Evolutionary conservation across 2,329 filamentous ascomycete species (phyloP).

Genomic region (Cadophora gregata): DNA sequence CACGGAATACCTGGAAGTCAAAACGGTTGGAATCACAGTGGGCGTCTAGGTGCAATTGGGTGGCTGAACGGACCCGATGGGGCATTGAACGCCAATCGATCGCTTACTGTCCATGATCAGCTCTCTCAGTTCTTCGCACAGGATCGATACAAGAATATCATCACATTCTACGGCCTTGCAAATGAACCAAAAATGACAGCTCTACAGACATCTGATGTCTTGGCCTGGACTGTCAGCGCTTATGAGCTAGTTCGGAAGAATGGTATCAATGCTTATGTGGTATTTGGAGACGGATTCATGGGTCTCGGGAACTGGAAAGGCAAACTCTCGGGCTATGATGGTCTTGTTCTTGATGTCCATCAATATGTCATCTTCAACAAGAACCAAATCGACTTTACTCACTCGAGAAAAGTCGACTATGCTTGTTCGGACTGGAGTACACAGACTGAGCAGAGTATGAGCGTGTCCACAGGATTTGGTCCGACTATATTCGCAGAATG

Average conservation of each 20-base stretch:
- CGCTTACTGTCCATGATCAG: slow-evolving; percentile 84
- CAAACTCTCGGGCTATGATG: slow-evolving; percentile 71
- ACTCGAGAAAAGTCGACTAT: slow-evolving; percentile 83
- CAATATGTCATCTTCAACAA: slow-evolving; percentile 99
- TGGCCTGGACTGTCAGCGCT: slow-evolving; percentile 80
- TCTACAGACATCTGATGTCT: slow-evolving; percentile 68
- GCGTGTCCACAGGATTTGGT: slow-evolving; percentile 81
- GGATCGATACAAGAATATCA: slow-evolving; percentile 87
- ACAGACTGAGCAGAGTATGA: slow-evolving; percentile 75
- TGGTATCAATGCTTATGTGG: slow-evolving; percentile 73
- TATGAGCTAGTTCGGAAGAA: slow-evolving; percentile 77
- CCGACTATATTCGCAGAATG: slow-evolving; percentile 96
- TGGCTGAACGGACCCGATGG: slow-evolving; percentile 95
- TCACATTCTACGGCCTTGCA: slow-evolving; percentile 90
- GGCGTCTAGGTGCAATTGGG: slow-evolving; percentile 76
- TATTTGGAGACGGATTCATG: slow-evolving; percentile 95
- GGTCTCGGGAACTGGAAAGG: slow-evolving; percentile 91
- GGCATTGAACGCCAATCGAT: slow-evolving; percentile 76
- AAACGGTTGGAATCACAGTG: slow-evolving; percentile 98
- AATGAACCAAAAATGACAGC: slow-evolving; percentile 92
- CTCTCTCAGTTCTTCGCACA: slow-evolving; percentile 94
- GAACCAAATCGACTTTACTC: slow-evolving; percentile 80
- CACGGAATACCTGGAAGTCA: slow-evolving; percentile 93
- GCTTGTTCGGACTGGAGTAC: slow-evolving; percentile 87
- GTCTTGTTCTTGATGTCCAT: slow-evolving; percentile 91